A percentile compares a stretch with the other conserved stretches of the same genome.
phyloP scores from a whole-genome alignment of 2,329 filamentous ascomycete genomes.

The Tolypocladium tundrense region DNA sequence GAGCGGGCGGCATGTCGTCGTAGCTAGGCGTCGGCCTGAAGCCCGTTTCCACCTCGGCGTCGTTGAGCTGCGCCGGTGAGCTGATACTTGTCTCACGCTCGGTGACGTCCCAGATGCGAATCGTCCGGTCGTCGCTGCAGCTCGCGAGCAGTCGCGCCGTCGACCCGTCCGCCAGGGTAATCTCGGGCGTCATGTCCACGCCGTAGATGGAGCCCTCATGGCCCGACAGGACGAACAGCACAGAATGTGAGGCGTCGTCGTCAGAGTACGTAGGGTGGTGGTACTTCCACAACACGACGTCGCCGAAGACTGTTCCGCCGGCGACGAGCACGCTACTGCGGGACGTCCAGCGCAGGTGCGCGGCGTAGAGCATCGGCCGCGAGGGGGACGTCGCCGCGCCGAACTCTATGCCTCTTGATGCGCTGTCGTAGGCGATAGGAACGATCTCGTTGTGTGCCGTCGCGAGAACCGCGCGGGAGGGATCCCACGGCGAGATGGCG shows the following conservation, averaged over 20 bases:
- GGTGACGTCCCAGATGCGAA: constrained; percentile 79
- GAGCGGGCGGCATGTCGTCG: constrained; percentile 11
- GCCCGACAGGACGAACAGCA: constrained; percentile 46
- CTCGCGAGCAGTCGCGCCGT: constrained; percentile 63
- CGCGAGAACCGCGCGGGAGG: constrained; percentile 46
- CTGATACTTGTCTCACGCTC: constrained; percentile 22
- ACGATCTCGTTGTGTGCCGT: constrained; percentile 83
- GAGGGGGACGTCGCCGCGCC: constrained; percentile 52
- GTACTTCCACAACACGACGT: constrained; percentile 83
- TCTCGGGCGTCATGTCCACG: constrained; percentile 60
- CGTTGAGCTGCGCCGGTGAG: background rate
- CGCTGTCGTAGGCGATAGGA: constrained; percentile 28
- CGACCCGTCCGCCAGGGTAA: constrained; percentile 26
- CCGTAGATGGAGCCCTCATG: constrained; percentile 95
- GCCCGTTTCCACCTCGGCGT: constrained; percentile 39
- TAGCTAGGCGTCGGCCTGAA: constrained; percentile 34
- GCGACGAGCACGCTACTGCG: constrained; percentile 58
- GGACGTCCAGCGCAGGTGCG: constrained; percentile 57
- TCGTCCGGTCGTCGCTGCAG: constrained; percentile 89
- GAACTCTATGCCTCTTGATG: constrained; percentile 25
- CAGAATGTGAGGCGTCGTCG: constrained; percentile 12
- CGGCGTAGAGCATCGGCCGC: constrained; percentile 80
- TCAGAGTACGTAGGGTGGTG: constrained; percentile 10
- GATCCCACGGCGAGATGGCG: constrained; percentile 35
- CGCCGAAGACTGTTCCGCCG: constrained; percentile 87